Base-by-base conservation (phyloP, 345 rosid genomes). In the Chamaenerion angustifolium region DNA sequence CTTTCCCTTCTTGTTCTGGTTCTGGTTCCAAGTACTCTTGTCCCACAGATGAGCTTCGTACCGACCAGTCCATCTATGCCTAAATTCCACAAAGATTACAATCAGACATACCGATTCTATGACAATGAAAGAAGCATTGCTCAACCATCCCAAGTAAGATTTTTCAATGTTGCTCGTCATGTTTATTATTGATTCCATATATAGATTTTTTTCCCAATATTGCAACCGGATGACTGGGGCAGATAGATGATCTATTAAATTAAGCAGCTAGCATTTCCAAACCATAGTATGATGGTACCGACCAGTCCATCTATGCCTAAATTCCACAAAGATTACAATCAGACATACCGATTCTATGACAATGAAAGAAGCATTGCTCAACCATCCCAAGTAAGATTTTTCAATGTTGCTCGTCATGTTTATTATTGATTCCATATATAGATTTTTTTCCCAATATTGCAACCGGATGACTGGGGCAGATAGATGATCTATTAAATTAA, bases 41-140 rank as follows among this genome's bases (percentile, higher is more conserved):
- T 92, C 98, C 98, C 98, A 92, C 57, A 92, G 96, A 49, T 92
- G 98, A 76, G 98, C 98, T 79, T 90, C 98, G 61, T 86, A 90
- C 16, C 98, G 86, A 65, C 96, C 98, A 43, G 98, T 92, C 98
- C 98, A 92, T 69, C 98, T 69, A 80, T 92, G 98, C 76, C 98
- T 92, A 41, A 41, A 56, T 16, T 51, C 35, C 56, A 63, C 48
- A 51, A 43, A 49, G 1, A 48, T 40, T 3, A 54, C 18, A 46
- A 54, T 43, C 48, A 11, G 19, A 12, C 11, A 13, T n/a, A n/a
- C 12, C 16, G 15, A 23, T 12, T 10, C 11, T 12, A 12, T 12
- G 1, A 18, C 40, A 14, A 25, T 40, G 35, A 49, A 49, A 12
- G 40, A 49, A 31, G 37, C 37, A 31, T 31, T 31, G 2, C 37